A percentile compares a stretch with the other conserved stretches of the same genome.
phyloP scores from a whole-genome alignment of 2,329 filamentous ascomycete species.

The Apiospora saccharicola region DNA sequence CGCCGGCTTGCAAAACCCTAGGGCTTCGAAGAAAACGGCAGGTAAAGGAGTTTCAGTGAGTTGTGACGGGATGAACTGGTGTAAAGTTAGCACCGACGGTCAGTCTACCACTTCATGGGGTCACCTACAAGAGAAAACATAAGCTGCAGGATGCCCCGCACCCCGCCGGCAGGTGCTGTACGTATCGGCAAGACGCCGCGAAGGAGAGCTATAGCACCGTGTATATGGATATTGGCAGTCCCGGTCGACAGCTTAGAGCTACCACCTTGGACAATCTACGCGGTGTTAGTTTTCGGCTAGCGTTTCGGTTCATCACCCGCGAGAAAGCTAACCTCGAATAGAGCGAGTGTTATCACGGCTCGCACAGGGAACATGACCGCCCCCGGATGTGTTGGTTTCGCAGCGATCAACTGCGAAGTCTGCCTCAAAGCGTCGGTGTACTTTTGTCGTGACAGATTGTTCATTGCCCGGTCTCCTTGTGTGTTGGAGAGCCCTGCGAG shows the following conservation, averaged over 20 bases:
- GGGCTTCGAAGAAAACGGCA: constrained; percentile 51
- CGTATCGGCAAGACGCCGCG: constrained; percentile 52
- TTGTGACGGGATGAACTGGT: constrained; percentile 54
- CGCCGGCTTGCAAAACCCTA: constrained; percentile 47
- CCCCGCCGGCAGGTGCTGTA: constrained; percentile 50
- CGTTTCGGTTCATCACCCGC: not conserved
- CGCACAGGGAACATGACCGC: constrained; percentile 54
- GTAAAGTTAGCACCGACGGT: not conserved
- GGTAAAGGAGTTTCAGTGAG: constrained; percentile 50
- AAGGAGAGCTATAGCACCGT: constrained; percentile 66
- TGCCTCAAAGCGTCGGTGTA: constrained; percentile 62
- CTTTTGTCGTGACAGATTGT: constrained; percentile 55
- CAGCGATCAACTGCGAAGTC: constrained; percentile 50
- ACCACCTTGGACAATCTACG: constrained; percentile 49
- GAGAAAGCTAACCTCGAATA: constrained; percentile 62
- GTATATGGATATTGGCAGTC: constrained; percentile 64
- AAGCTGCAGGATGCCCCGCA: constrained; percentile 61
- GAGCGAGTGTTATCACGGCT: constrained; percentile 63
- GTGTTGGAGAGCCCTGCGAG: constrained; percentile 65
- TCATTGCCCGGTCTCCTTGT: constrained; percentile 53
- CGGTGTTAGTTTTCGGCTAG: constrained; percentile 29
- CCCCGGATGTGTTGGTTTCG: constrained; percentile 41
- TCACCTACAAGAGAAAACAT: constrained; percentile 62
- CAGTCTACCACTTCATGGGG: not conserved
- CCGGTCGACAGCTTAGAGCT: constrained; percentile 55